Conservation (phyloP, 148 eudicot genomes). For the Cornus florida region DNA sequence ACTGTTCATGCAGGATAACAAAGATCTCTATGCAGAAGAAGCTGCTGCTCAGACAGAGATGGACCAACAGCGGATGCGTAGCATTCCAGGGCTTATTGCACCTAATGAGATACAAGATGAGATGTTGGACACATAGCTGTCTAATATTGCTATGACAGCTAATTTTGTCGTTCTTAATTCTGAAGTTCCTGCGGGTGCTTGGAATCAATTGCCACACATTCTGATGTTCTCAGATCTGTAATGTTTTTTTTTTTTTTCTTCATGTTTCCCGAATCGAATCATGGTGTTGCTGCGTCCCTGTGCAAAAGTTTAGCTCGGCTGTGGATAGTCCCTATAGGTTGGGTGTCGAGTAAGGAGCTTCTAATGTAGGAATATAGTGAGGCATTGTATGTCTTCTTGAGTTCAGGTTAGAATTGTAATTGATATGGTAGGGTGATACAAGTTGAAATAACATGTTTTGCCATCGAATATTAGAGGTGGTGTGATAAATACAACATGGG, state of each 20-base stretch:
- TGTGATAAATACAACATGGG: slow-evolving; percentile 23
- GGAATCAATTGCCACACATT: slow-evolving; percentile 6
- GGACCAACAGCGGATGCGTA: slow-evolving; percentile 82
- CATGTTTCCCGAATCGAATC: slow-evolving; percentile 29
- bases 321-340: slow-evolving; percentile 24
- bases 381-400: slow-evolving; percentile 31
- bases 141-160: not conserved
- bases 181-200: slow-evolving; percentile 12
- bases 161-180: not conserved
- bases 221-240: not conserved
- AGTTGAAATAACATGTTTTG: slow-evolving; percentile 6
- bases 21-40: slow-evolving; percentile 96
- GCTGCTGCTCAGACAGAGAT: slow-evolving; percentile 91
- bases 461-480: slow-evolving; percentile 23
- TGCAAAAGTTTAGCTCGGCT: slow-evolving; percentile 14
- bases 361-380: slow-evolving; percentile 34
- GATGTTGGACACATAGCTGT: slow-evolving; percentile 71
- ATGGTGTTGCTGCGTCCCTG: slow-evolving; percentile 31
- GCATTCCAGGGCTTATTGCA: slow-evolving; percentile 90
- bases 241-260: not conserved
- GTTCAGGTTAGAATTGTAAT: slow-evolving; percentile 28
- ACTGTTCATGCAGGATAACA: slow-evolving; percentile 70
- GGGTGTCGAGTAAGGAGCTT: slow-evolving; percentile 48
- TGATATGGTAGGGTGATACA: slow-evolving; percentile 10
- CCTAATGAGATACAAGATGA: slow-evolving; percentile 96